phyloP scores from a whole-genome alignment of 2,329 filamentous ascomycete genomes.

The Mycosphaerelloides madeirae region DNA sequence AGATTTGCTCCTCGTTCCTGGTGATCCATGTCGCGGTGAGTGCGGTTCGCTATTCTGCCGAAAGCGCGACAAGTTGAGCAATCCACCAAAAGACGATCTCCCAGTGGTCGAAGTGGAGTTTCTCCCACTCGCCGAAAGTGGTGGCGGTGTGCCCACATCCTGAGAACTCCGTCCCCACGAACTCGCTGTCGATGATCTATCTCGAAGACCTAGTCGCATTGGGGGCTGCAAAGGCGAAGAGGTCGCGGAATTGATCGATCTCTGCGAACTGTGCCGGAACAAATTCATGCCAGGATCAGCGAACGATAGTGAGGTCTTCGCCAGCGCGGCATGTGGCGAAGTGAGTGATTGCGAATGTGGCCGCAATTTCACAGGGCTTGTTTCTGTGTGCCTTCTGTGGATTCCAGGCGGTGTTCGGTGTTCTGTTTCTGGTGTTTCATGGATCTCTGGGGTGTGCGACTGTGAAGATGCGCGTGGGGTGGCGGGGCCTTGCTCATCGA shows the following conservation, averaged over 20 bases:
- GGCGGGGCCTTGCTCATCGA: slow-evolving; percentile 33
- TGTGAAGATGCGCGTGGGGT: slow-evolving; percentile 35
- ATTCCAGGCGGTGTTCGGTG: slow-evolving; percentile 13
- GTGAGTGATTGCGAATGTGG: slow-evolving; percentile 14
- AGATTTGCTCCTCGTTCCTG: slow-evolving; percentile 70
- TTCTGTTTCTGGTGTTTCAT: slow-evolving; percentile 17
- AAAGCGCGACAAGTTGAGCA: slow-evolving; percentile 72
- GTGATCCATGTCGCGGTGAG: slow-evolving; percentile 63
- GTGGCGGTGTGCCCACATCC: slow-evolving; percentile 63
- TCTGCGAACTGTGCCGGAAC: slow-evolving; percentile 56
- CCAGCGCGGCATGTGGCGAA: slow-evolving; percentile 49
- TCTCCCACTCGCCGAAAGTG: slow-evolving; percentile 52
- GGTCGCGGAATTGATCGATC: slow-evolving; percentile 61
- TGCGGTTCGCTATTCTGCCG: slow-evolving; percentile 75
- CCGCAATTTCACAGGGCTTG: slow-evolving; percentile 22
- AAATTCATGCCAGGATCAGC: slow-evolving; percentile 46
- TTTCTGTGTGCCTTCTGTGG: slow-evolving; percentile 26
- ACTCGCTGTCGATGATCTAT: slow-evolving; percentile 83
- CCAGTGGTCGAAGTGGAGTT: slow-evolving; percentile 81
- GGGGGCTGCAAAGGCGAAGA: slow-evolving; percentile 58
- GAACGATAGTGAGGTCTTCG: slow-evolving; percentile 43
- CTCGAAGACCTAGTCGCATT: slow-evolving; percentile 57
- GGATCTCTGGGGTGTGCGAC: slow-evolving; percentile 21
- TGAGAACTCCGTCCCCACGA: slow-evolving; percentile 70
- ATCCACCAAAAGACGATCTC: slow-evolving; percentile 85